A percentile compares a stretch with the other conserved stretches of the same genome.
Conservation (phyloP, 345 rosid species). For the Corymbia maculata region DNA sequence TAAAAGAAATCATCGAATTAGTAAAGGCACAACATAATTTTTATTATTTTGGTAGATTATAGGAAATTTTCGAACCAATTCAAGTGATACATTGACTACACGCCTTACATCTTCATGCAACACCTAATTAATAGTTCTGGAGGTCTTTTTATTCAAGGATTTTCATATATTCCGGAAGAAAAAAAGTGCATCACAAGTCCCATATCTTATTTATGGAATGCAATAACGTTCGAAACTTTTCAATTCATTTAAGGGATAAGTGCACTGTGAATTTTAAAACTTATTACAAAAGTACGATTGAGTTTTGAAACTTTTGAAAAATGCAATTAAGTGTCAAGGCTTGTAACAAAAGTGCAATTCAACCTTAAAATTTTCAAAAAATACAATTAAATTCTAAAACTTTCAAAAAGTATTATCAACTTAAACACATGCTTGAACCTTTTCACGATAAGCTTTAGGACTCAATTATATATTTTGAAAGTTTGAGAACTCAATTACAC, state of each 20-base stretch:
- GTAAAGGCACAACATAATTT: not conserved
- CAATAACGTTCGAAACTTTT: not conserved
- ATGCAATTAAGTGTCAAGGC: too few species aligned
- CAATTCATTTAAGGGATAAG: not conserved
- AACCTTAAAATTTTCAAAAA: too few species aligned
- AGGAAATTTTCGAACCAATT: not conserved
- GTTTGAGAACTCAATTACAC: too few species aligned
- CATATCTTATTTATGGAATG: not conserved
- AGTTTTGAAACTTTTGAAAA: too few species aligned
- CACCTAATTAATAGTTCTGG: not conserved
- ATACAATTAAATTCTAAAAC: too few species aligned
- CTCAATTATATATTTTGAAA: too few species aligned
- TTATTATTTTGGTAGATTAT: not conserved
- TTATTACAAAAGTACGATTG: too few species aligned
- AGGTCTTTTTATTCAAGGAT: not conserved
- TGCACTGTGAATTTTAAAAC: too few species aligned
- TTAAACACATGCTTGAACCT: too few species aligned
- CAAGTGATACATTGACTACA: not conserved
- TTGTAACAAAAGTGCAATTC: too few species aligned
- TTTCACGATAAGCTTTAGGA: too few species aligned
- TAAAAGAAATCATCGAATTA: not conserved
- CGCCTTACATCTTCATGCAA: not conserved
- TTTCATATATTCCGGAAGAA: not conserved
- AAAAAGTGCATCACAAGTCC: not conserved
- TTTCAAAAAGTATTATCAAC: too few species aligned